Evolutionary conservation across 371 early-diverging fungal species (phyloP), one percentile per base, ranked within the genome.

Genomic region (Globomyces sp.): DNA sequence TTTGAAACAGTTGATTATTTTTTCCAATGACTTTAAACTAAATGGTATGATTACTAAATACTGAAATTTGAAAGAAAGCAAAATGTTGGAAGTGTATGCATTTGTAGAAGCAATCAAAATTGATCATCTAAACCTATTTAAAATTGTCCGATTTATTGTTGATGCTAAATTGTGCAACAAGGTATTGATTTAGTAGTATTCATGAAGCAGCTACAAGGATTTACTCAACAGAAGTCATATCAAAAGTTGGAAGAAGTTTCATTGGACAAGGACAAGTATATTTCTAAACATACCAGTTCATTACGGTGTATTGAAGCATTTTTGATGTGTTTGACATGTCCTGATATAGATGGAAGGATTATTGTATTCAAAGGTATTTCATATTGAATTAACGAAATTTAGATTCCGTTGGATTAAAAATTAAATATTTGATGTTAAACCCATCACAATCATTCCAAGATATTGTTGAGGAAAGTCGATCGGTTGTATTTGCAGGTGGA

Each of bases 401-500:
- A 71, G 68, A 3, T 24, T 24, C 24, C 24, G 24, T 24, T 24
- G 24, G 24, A 0, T 50, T 50, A 46, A 60, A 69, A 51, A 11
- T 76, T 76, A 68, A 75, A 62, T 86, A 85, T 66, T 68, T 96
- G 67, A 80, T 94, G 2, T 71, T 99, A 45, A 91, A 94, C 70
- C 93, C 98, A 3, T 85, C 92, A 0, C 85, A 90, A 52, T 65
- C 55, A 6, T 97, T 99, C 71, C 77, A 81, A 64, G 87, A 86
- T 2, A 77, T 97, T 42, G 87, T 94, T 0, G 77, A 85, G 13
- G 89, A 93, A 57, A 92, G 95, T 0, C 80, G 87, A 65, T 85
- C 92, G 46, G 83, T 98, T 0, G 76, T 99, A 4, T 74, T 99
- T 40, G 94, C 98, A 0, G 98, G 99, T 63, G 99, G 99, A 84